These are phyloP conservation scores for Takashimella koratensis DNA, from an alignment of 1,284 basidiomycete genomes.

Conservation along the genomic window DNA sequence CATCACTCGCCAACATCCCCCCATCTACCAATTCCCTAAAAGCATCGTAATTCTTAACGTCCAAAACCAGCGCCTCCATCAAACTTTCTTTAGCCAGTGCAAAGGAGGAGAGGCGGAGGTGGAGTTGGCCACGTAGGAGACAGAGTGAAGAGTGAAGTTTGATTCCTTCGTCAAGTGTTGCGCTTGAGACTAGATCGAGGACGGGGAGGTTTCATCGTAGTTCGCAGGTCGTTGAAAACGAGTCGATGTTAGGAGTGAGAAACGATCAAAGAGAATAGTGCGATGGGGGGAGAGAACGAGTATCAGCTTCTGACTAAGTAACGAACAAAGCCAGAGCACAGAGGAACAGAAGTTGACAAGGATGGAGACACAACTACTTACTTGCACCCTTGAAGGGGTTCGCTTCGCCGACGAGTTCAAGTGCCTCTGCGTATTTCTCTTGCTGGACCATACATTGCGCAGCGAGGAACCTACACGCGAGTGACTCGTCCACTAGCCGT, in stretches of 20 bases:
- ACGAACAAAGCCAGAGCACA: too few relatives aligned
- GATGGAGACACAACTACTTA: too few relatives aligned
- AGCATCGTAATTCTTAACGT: slow-evolving; percentile 96
- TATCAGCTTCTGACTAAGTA: too few relatives aligned
- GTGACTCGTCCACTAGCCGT: slow-evolving; percentile 77
- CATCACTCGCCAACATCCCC: slow-evolving; percentile 88
- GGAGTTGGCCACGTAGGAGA: slow-evolving; percentile 84
- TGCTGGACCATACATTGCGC: slow-evolving; percentile 91
- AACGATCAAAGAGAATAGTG: neutral
- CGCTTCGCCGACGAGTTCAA: slow-evolving; percentile 86
- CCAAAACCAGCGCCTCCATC: slow-evolving; percentile 87
- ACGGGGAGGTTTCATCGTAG: slow-evolving; percentile 47
- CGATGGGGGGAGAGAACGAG: too few relatives aligned
- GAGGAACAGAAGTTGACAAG: too few relatives aligned
- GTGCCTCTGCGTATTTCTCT: slow-evolving; percentile 88
- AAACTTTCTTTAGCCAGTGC: slow-evolving; percentile 88
- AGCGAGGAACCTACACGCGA: slow-evolving; percentile 88
- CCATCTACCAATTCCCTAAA: slow-evolving; percentile 86
- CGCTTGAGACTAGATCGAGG: slow-evolving; percentile 50
- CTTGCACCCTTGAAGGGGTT: slow-evolving; percentile 75
- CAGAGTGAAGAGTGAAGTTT: slow-evolving; percentile 97
- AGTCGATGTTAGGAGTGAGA: neutral
- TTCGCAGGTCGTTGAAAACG: slow-evolving; percentile 4
- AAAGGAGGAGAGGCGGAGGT: slow-evolving; percentile 86
- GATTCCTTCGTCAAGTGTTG: slow-evolving; percentile 77